Evolutionary conservation across 208 protist genomes (phyloP), one percentile per base, ranked within the genome.

Genomic region (Acanthamoeba royreba): DNA sequence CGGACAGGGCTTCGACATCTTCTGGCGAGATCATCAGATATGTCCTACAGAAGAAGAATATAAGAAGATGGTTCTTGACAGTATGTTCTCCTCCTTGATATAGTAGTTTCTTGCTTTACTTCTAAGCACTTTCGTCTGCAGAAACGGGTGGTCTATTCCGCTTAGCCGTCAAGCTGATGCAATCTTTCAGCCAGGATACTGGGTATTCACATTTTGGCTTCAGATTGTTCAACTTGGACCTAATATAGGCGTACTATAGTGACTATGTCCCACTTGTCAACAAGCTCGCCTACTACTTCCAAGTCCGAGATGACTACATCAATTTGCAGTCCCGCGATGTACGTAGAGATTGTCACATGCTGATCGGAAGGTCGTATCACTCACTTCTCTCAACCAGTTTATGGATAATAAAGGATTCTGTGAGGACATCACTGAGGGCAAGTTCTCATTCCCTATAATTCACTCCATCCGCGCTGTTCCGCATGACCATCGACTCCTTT

Each of bases 251-350:
- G 7, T 46, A 7, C 25, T 69, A 28, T 25, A 83, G 72, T 2
- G 94, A 98, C 91, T 96, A 95, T 72, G 90, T 93, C 9, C 74
- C 93, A 7, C 90, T 98, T 0, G 89, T 97, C 43, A 96, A 98
- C 83, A 46, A 94, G 49, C 79, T 98, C 19, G 96, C 96, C 33
- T 83, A 97, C 47, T 96, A 97, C 49, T 98, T 98, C 92, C 97
- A 98, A 94, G 96, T 98, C n/a, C 93, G 97, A 45, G 97, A 98
- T 90, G 97, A 98, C 95, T 98, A 97, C 81, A 86, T 97, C 22
- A 98, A 98, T 94, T 94, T 98, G 38, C 83, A 95, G 47, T 96
- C 92, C 5, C 22, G 66, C 5, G 94, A 92, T 49, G 93, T 94
- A 43, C 66, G 85, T 42, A 66, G 9, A 2, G 31, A 49, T 88